Base-by-base conservation (phyloP, 163 green algal genomes). In the Scenedesmus sp. region DNA sequence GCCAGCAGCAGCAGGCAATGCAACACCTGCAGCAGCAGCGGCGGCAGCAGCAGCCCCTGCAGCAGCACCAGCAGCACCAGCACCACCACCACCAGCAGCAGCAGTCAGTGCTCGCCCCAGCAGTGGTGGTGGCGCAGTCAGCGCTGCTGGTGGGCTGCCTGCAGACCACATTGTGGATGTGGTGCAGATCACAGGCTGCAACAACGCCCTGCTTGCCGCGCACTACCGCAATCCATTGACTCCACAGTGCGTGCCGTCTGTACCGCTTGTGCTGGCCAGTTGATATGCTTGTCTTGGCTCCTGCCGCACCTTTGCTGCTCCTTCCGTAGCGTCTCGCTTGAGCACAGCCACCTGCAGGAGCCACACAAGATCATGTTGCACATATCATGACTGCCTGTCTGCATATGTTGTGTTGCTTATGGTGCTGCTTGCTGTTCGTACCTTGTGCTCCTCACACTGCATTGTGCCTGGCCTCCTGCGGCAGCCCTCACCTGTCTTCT, bases 111-210 rank as follows among this genome's bases (percentile, higher is more conserved):
- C 13, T 2, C 84, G 84, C 57, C 77, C 59, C 84, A 88, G 26
- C 84, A 79, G 84, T 0, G 59, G 23, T 23, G 57, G 34, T 20
- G 10, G 57, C 23, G 13, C 56, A 54, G n/a, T 13, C 84, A 76
- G n/a, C 12, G 10, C 3, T 60, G 59, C 57, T 2, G 7, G 15
- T 23, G 77, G 34, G 7, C 66, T 84, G 34, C 86, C 86, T 23
- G 86, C 86, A 4, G 16, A 60, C 56, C 87, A 91, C 56, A 57
- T 86, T 8, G 56, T 91, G 74, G 87, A 91, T 56, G 87, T 73
- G 52, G 66, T 91, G 70, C 55, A 85, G 20, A 52, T 91, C 12
- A 62, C 34, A 2, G 87, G 87, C 73, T 77, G 70, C 73, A 60
- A 91, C 56, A 86, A 83, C 3, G 8, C 1, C 0, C 3, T 34